Evolutionary conservation across 2,329 filamentous ascomycete species (phyloP).

Genomic region (Phaeoacremonium minimum): DNA sequence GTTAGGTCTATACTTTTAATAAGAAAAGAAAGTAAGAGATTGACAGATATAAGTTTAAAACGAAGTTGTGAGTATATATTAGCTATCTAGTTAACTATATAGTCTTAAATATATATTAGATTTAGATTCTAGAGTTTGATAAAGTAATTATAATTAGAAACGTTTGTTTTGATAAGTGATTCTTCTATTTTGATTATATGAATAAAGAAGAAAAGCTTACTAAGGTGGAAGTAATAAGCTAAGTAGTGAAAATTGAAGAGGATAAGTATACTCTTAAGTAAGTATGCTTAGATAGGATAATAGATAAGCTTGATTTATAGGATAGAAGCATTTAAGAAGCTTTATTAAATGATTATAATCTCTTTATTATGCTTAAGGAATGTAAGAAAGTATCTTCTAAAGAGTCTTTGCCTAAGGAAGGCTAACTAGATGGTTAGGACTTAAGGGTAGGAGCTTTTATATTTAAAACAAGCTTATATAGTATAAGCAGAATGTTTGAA

Average conservation of each 20-base stretch:
- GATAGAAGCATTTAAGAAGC: neutral
- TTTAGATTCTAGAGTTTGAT: too few relatives aligned
- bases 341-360: neutral
- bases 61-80: too few relatives aligned
- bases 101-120: too few relatives aligned
- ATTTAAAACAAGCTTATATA: conserved; percentile 10
- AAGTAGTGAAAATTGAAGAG: neutral
- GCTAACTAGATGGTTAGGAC: too few relatives aligned
- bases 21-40: neutral
- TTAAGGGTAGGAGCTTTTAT: too few relatives aligned
- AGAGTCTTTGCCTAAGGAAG: neutral
- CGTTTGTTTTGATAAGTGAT: neutral
- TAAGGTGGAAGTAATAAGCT: too few relatives aligned
- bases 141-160: neutral
- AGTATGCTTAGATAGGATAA: neutral
- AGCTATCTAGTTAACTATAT: too few relatives aligned
- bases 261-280: neutral
- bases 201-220: neutral
- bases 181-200: neutral
- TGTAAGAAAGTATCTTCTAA: conserved; percentile 4
- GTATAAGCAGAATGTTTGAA: conserved; percentile 9
- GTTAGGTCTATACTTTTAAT: neutral
- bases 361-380: conserved; percentile 1
- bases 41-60: neutral
- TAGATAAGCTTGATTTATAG: neutral